These are phyloP conservation scores for Torrubiellomyces zombiae DNA, from an alignment of 2,329 filamentous ascomycete genomes.

Conservation along the genomic window DNA sequence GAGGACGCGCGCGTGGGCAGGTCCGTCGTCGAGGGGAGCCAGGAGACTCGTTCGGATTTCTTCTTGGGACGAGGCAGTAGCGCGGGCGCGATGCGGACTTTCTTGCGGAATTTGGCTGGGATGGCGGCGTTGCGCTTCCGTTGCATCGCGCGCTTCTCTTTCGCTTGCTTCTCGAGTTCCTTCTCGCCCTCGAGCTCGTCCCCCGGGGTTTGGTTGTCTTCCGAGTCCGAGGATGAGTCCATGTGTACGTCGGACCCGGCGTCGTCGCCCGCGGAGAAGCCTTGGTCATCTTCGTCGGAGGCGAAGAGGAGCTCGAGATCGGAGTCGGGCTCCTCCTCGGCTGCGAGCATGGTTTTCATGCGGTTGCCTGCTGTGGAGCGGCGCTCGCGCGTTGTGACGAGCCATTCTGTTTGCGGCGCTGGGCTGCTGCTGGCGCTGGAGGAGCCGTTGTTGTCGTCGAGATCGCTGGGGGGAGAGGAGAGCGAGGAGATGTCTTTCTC, in stretches of 20 bases:
- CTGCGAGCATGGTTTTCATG: conserved; percentile 61
- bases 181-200: conserved; percentile 77
- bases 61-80: conserved; percentile 37
- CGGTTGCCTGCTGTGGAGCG: conserved; percentile 73
- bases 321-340: conserved; percentile 54
- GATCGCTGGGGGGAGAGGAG: conserved; percentile 10
- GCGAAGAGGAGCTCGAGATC: conserved; percentile 62
- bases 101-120: conserved; percentile 55
- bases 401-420: conserved; percentile 39
- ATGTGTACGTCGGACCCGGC: conserved; percentile 64
- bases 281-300: conserved; percentile 51
- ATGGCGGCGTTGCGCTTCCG: conserved; percentile 70
- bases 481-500: conserved; percentile 17
- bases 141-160: conserved; percentile 46
- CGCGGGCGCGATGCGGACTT: conserved; percentile 51
- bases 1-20: conserved; percentile 41
- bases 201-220: conserved; percentile 38
- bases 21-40: conserved; percentile 37
- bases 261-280: conserved; percentile 53
- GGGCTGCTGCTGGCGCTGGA: conserved; percentile 20
- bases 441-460: conserved; percentile 14
- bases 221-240: conserved; percentile 71
- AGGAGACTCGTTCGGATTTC: conserved; percentile 42
- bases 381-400: conserved; percentile 56
- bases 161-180: conserved; percentile 64